A percentile compares a stretch with the other conserved stretches of the same genome.
These are phyloP conservation scores for Pseudogymnoascus sp. DNA, from an alignment of 2,329 filamentous ascomycete species.

Conservation along the genomic window DNA sequence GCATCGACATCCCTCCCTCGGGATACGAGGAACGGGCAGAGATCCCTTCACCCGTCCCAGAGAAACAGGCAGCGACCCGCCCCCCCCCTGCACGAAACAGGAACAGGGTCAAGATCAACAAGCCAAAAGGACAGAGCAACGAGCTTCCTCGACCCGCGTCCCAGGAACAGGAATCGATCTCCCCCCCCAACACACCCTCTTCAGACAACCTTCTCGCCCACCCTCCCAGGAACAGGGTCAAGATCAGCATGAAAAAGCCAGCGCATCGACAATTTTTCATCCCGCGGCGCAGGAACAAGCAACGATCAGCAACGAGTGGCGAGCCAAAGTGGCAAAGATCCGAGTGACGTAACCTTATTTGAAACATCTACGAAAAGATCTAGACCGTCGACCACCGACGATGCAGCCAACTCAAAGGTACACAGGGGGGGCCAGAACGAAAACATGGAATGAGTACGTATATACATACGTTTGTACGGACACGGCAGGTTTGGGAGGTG, in stretches of 20 bases:
- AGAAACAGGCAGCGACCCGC: not conserved
- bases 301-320: not conserved
- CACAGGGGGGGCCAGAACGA: not conserved
- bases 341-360: constrained; percentile 4
- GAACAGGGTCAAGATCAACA: not conserved
- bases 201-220: not conserved
- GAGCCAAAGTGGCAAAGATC: constrained; percentile 3
- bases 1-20: not conserved
- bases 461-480: not conserved
- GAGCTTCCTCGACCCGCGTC: not conserved
- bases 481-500: not conserved
- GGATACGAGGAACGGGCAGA: not conserved
- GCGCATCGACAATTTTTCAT: not conserved
- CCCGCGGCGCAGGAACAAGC: constrained; percentile 7
- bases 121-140: not conserved
- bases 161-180: not conserved
- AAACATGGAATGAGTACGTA: not conserved
- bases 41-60: not conserved
- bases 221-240: not conserved
- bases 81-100: not conserved
- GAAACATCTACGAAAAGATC: not conserved
- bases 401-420: not conserved
- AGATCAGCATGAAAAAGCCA: not conserved
- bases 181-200: not conserved
- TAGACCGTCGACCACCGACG: not conserved